These are phyloP conservation scores for Phytophthora pluvialis DNA, from an alignment of 352 stramenopile genomes.

Conservation along the genomic window DNA sequence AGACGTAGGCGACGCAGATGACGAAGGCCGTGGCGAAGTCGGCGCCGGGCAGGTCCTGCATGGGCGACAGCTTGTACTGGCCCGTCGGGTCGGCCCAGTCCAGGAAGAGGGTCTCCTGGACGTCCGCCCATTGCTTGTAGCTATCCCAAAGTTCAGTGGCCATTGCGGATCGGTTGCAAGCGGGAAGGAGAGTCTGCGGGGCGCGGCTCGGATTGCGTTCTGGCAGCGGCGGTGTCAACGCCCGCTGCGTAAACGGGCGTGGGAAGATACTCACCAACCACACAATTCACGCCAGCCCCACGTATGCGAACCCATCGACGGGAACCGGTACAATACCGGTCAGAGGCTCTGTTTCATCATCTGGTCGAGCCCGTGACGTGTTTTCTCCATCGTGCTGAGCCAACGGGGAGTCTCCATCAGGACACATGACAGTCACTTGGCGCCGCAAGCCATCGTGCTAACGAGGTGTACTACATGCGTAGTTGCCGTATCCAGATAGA, in stretches of 20 bases:
- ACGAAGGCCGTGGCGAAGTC: conserved; percentile 68
- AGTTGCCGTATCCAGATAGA: too few species aligned
- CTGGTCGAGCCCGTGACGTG: conserved; percentile 2
- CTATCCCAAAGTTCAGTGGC: conserved; percentile 48
- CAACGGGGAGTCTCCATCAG: not conserved
- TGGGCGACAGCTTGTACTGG: conserved; percentile 54
- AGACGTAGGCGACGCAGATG: conserved; percentile 65
- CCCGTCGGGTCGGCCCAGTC: conserved; percentile 54
- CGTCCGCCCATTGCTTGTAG: conserved; percentile 71
- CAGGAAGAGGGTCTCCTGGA: conserved; percentile 50
- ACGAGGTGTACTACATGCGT: too few species aligned
- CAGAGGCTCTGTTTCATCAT: conserved; percentile 13
- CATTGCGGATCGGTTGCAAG: conserved; percentile 35
- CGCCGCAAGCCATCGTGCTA: too few species aligned
- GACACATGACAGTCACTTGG: too few species aligned
- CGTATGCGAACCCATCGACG: not conserved
- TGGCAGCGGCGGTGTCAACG: conserved; percentile 18
- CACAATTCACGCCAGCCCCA: conserved; percentile 19
- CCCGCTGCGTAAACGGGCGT: too few species aligned
- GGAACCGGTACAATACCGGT: conserved; percentile 12
- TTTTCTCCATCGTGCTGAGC: not conserved
- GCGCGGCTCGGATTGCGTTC: conserved; percentile 36
- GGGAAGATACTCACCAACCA: conserved; percentile 24
- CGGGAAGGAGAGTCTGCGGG: conserved; percentile 22
- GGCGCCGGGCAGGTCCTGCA: conserved; percentile 47